Evolutionary conservation across 176 grass and related monocot species (phyloP).

Genomic region (Areca catechu): DNA sequence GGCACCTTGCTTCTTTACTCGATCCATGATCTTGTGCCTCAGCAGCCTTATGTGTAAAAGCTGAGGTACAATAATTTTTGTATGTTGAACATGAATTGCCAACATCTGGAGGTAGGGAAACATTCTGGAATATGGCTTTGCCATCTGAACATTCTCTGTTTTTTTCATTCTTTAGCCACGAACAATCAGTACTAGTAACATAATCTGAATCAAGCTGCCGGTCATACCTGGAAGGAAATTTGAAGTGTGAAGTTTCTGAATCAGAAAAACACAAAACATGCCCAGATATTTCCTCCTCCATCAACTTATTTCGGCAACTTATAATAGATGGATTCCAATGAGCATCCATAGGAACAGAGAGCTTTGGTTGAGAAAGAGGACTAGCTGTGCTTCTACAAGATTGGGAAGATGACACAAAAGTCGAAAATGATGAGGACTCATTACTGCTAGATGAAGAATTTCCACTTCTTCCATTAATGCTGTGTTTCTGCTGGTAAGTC

Average conservation of each 20-base stretch:
- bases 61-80: neutral
- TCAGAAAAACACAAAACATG: slow-evolving; percentile 24
- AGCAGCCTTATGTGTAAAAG: slow-evolving; percentile 14
- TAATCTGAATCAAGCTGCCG: slow-evolving; percentile 20
- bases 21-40: slow-evolving; percentile 29
- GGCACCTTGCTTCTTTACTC: slow-evolving; percentile 5
- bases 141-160: no score
- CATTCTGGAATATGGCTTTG: slow-evolving; percentile 10
- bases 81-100: slow-evolving; percentile 9
- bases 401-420: no score
- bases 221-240: slow-evolving; percentile 29
- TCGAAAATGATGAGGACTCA: no score
- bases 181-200: slow-evolving; percentile 8
- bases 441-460: no score
- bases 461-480: neutral
- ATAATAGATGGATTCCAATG: slow-evolving; percentile 25
- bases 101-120: slow-evolving; percentile 13
- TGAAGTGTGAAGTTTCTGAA: slow-evolving; percentile 30
- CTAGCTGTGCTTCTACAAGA: slow-evolving; percentile 46
- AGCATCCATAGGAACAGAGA: slow-evolving; percentile 26
- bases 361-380: slow-evolving; percentile 40
- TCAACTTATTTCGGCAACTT: slow-evolving; percentile 15
- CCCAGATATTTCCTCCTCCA: slow-evolving; percentile 15
- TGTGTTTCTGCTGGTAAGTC: slow-evolving; percentile 55
- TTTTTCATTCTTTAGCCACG: neutral